Evolutionary conservation across 805 yeast genomes (phyloP), one percentile per base, ranked within the genome.

Genomic region (Candida nonsorbophila): DNA sequence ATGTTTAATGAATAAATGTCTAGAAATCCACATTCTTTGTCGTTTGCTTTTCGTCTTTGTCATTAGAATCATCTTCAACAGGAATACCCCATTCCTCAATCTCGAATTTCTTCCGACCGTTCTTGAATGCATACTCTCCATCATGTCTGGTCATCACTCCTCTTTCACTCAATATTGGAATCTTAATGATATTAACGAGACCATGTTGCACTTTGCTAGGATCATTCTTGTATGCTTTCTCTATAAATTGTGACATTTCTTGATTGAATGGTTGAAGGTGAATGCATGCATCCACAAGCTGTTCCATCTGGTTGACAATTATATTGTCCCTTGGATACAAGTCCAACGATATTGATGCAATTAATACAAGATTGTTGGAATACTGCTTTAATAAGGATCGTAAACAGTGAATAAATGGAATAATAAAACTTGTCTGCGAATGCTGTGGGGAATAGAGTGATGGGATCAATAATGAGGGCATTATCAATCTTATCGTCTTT

Each of bases 31-130:
- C 51, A 34, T 50, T 46, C 41, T 60, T 57, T 5, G 55, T 52
- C 13, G 66, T 56, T 29, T 53, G 49, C 20, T 40, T 29, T 33
- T 46, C 21, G 22, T 34, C 23, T 16, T 27, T 60, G 4, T 60
- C 71, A 10, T 69, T 48, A 9, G 45, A 80, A n/a, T 69, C 83
- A 34, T 82, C 94, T 33, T 87, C 96, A 2, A 90, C 95, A 0
- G 98, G 97, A 28, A 92, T 92, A n/a, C 95, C 85, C 95, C 96
- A 92, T 46, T 79, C 85, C 41, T 84, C 90, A 30, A 92, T 80
- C 46, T 84, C 95, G 49, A 90, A 86, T 44, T 72, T 77, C 53
- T 77, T 76, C 38, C 83, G 72, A 9, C 95, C 90, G 41, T 86
- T 84, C 48, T 79, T 79, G 59, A 88, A 90, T 4, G 95, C 86